phyloP scores from a whole-genome alignment of 805 yeast species.

The Pichia phayaonensis region DNA sequence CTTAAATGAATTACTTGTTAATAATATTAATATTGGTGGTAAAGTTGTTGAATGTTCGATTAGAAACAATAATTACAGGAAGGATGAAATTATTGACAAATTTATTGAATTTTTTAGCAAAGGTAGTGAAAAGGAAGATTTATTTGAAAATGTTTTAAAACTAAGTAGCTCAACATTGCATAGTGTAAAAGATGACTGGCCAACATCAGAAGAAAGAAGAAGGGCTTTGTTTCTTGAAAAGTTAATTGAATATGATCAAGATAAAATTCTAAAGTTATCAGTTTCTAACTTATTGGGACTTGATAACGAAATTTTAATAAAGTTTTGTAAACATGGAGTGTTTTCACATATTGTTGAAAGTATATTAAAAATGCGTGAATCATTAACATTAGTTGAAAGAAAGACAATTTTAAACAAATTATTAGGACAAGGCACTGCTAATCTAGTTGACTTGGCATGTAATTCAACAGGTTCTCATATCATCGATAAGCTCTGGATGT shows the following conservation, averaged over 20 bases:
- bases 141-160: conserved; percentile 61
- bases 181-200: conserved; percentile 83
- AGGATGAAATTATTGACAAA: conserved; percentile 49
- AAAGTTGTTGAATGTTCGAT: conserved; percentile 60
- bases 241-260: conserved; percentile 56
- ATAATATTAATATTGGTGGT: conserved; percentile 64
- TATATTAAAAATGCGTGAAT: conserved; percentile 39
- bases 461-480: conserved; percentile 90
- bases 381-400: conserved; percentile 38
- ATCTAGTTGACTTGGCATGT: conserved; percentile 55
- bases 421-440: conserved; percentile 60
- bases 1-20: conserved; percentile 50
- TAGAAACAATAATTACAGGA: conserved; percentile 47
- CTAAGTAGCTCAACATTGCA: conserved; percentile 68
- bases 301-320: conserved; percentile 52
- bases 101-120: conserved; percentile 36
- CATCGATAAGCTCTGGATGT: conserved; percentile 76
- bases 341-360: conserved; percentile 83
- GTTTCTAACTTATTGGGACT: conserved; percentile 54
- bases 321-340: conserved; percentile 83
- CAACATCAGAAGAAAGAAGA: conserved; percentile 83
- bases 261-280: conserved; percentile 46
- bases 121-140: conserved; percentile 32
- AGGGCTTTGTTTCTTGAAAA: conserved; percentile 68
- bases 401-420: conserved; percentile 60